A percentile compares a stretch with the other conserved stretches of the same genome.
Conservation (phyloP, 805 yeast genomes). For the Ogataea chonburiensis region DNA sequence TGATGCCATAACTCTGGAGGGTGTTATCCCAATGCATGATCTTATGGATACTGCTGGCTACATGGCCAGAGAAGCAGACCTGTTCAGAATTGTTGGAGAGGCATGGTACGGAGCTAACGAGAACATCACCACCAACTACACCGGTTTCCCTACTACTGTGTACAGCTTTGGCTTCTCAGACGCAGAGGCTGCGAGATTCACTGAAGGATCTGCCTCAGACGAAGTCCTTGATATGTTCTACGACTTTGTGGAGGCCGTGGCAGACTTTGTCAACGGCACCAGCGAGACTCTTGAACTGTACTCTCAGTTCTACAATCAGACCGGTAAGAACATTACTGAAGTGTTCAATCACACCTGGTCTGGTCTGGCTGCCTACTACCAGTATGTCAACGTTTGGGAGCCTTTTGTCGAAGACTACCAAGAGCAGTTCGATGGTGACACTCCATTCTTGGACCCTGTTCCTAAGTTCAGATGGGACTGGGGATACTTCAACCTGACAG, state of each 20-base stretch:
- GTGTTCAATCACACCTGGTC: slow-evolving; percentile 16
- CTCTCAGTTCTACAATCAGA: slow-evolving; percentile 7
- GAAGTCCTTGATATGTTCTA: slow-evolving; percentile 8
- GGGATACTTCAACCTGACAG: slow-evolving; percentile 14
- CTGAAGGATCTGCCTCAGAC: slow-evolving; percentile 6
- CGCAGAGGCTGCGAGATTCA: slow-evolving; percentile 2
- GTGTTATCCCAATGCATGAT: slow-evolving; percentile 15
- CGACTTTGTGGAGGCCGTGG: slow-evolving; percentile 12
- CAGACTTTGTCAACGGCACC: slow-evolving; percentile 12
- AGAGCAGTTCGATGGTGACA: slow-evolving; percentile 8
- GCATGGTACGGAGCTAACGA: slow-evolving; percentile 16
- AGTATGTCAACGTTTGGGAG: slow-evolving; percentile 15
- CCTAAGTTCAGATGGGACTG: slow-evolving; percentile 17
- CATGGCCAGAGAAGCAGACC: slow-evolving; percentile 11
- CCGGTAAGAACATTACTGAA: slow-evolving; percentile 8
- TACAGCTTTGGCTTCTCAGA: slow-evolving; percentile 10
- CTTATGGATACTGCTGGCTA: slow-evolving; percentile 16
- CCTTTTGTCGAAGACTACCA: slow-evolving; percentile 13
- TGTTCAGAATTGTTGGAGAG: slow-evolving; percentile 11
- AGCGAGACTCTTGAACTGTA: slow-evolving; percentile 8
- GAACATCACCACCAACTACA: slow-evolving; percentile 9
- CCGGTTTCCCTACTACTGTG: slow-evolving; percentile 13
- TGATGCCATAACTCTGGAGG: slow-evolving; percentile 14
- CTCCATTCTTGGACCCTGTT: slow-evolving; percentile 15
- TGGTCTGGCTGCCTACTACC: slow-evolving; percentile 13